phyloP scores from a whole-genome alignment of 177 flowering plant species.

The Vitis hybrid region DNA sequence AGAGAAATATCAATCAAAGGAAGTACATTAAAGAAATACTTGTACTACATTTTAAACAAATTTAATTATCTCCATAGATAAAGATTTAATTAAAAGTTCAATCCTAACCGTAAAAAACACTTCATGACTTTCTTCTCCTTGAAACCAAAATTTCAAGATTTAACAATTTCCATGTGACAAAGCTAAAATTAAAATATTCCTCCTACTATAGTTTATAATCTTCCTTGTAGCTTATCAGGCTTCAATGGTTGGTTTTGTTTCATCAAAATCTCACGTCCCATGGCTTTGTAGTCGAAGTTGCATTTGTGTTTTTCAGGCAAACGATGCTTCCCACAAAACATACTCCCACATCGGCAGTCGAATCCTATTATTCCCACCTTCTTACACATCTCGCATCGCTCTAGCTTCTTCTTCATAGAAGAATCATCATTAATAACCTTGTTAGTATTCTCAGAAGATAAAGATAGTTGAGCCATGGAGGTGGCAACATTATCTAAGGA shows the following conservation, averaged over 20 bases:
- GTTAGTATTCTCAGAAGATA: neutral
- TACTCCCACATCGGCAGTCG: conserved; percentile 16
- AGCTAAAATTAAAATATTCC: too few relatives aligned
- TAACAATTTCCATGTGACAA: too few relatives aligned
- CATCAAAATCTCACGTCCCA: conserved; percentile 5
- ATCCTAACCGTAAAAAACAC: too few relatives aligned
- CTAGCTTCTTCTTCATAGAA: neutral
- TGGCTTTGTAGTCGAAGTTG: conserved; percentile 6
- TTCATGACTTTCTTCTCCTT: too few relatives aligned
- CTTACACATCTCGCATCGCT: conserved; percentile 11
- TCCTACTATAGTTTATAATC: neutral
- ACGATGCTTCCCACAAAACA: conserved; percentile 16
- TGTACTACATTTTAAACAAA: too few relatives aligned
- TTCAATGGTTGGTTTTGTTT: conserved; percentile 2
- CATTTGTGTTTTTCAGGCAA: conserved; percentile 4
- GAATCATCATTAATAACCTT: neutral
- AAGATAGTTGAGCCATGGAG: too few relatives aligned
- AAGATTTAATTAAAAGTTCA: too few relatives aligned
- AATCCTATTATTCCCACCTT: conserved; percentile 13
- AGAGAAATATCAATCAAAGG: too few relatives aligned
- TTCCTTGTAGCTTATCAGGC: neutral
- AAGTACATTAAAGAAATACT: too few relatives aligned
- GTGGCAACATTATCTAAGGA: too few relatives aligned
- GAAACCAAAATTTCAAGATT: too few relatives aligned
- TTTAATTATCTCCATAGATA: too few relatives aligned